Conservation (phyloP, 768 basidiomycete species). For the Melanogaster broomeanus region DNA sequence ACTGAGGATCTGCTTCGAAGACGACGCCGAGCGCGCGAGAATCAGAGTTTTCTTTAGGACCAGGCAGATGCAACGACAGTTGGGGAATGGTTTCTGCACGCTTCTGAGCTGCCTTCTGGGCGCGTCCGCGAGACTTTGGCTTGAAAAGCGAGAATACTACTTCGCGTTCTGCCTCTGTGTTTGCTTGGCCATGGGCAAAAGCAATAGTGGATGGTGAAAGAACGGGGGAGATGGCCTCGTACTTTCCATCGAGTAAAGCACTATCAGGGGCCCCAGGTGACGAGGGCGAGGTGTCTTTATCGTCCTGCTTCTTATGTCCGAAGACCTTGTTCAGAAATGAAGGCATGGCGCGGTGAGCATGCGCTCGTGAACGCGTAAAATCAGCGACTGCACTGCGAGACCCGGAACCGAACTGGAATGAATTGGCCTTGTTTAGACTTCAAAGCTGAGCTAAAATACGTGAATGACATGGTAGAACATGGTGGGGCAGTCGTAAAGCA, state of each 20-base stretch:
- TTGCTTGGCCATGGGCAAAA: conserved; percentile 15
- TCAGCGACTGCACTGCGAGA: conserved; percentile 9
- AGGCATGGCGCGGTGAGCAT: conserved; percentile 41
- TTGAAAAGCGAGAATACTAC: conserved; percentile 51
- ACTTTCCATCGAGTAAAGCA: conserved; percentile 70
- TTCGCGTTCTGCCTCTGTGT: conserved; percentile 45
- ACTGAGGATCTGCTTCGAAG: conserved; percentile 60
- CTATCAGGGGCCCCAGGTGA: conserved; percentile 39
- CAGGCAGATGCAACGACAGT: conserved; percentile 63
- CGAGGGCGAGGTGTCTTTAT: conserved; percentile 37
- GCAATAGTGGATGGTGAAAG: conserved; percentile 35
- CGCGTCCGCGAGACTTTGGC: conserved; percentile 42
- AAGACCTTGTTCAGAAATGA: conserved; percentile 80
- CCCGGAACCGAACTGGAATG: conserved; percentile 7
- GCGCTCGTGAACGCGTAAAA: conserved; percentile 12
- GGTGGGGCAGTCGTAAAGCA: neutral
- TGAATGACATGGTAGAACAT: too few species aligned
- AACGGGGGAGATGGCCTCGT: conserved; percentile 63
- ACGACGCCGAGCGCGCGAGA: conserved; percentile 54
- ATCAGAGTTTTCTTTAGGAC: conserved; percentile 47
- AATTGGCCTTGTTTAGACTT: conserved; percentile 5
- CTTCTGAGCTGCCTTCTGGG: conserved; percentile 38
- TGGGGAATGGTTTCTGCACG: conserved; percentile 44
- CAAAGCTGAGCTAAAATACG: conserved; percentile 3
- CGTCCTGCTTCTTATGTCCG: conserved; percentile 69